Evolutionary conservation across 352 stramenopile species (phyloP), one percentile per base, ranked within the genome.

Genomic region (Pseudoperonospora humuli): DNA sequence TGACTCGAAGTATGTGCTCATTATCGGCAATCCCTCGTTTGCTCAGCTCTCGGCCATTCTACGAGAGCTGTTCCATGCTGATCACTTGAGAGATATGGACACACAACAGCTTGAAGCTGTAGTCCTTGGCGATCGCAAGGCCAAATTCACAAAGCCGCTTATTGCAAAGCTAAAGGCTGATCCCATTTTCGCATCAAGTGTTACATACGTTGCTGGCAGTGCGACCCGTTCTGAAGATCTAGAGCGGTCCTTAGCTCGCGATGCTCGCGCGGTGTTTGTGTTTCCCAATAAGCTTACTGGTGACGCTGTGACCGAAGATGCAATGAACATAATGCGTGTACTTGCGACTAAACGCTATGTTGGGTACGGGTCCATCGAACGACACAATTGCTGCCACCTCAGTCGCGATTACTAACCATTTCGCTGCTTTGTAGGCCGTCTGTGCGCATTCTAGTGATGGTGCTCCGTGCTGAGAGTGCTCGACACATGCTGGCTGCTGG

Each of bases 11-110:
- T 75, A 90, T 46, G 74, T 95, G 8, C 54, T 95, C 1, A 63
- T 95, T 37, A 83, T 84, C 31, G 82, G 84, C 20, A 93, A 95
- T 40, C 80, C 80, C 9, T 84, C 80, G 18, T 93, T 87, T 40
- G 63, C 75, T 2, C 80, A 93, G 54, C 72, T 88, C 39, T 88
- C 68, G 3, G 70, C 80, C 1, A 93, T 88, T 45, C 46, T 95
- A 11, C 66, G 75, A 17, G 84, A 95, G 45, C 66, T 95, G n/a
- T 92, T 95, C 18, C 84, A 95, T 35, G 75, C 80, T 39, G 84
- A 95, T 50, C 84, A 95, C 45, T 28, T 68, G 5, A 64, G 45
- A 3, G 61, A 69, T 15, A 40, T 43, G 2, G 59, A 77, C 34
- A 56, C 67, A 5, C 67, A 84, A 7, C 56, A 65, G 20, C 57